Percentiles rank a stretch among this genome's conserved stretches.
Conservation (phyloP, 306 rosid species). For the Sicyos baderoa region DNA sequence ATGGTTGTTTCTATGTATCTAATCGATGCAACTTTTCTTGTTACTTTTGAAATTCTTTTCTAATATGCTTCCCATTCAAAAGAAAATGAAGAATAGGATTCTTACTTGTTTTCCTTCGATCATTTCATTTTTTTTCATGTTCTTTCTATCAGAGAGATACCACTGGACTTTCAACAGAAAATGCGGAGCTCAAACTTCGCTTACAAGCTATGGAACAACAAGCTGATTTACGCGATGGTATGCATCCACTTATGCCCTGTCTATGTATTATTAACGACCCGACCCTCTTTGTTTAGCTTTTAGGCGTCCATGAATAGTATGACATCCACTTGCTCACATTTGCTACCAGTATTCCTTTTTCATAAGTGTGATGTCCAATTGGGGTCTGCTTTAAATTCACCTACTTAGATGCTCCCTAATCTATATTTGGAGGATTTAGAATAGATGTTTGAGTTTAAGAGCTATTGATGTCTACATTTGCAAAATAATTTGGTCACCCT, state of each 20-base stretch:
- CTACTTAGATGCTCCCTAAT: constrained; percentile 2
- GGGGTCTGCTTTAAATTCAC: constrained; percentile 11
- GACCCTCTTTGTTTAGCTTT: constrained; percentile 1
- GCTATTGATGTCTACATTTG: constrained; percentile 9
- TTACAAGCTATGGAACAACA: constrained; percentile 98
- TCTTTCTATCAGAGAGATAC: constrained; percentile 71
- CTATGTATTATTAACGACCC: neutral
- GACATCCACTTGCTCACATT: neutral
- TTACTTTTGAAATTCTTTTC: neutral
- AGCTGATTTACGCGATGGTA: constrained; percentile 90
- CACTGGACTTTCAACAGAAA: constrained; percentile 62
- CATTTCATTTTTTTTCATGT: constrained; percentile 21
- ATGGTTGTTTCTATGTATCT: neutral
- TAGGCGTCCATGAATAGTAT: neutral
- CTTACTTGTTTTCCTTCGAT: neutral
- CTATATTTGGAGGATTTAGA: neutral
- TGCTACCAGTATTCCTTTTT: neutral
- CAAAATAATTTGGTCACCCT: neutral
- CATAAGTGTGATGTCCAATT: neutral
- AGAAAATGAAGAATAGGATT: neutral
- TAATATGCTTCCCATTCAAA: neutral
- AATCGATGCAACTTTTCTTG: neutral
- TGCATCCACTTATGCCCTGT: constrained; percentile 21
- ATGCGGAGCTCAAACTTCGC: constrained; percentile 78
- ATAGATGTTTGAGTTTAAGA: constrained; percentile 7